Conservation (phyloP, 257 asterid genomes). For the Euphrasia confusa region DNA sequence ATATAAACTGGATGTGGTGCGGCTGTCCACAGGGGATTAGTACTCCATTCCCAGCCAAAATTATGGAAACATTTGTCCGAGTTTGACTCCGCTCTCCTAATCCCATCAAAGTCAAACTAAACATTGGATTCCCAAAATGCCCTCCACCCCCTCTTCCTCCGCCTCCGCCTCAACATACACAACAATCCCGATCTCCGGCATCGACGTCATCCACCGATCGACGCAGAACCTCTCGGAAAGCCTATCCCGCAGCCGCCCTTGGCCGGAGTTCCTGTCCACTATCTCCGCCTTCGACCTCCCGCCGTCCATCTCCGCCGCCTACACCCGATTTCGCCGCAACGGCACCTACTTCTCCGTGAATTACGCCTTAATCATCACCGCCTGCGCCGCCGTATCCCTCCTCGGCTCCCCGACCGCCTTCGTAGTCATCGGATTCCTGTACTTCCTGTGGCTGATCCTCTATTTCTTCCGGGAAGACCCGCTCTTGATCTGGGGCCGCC, state of each 20-base stretch:
- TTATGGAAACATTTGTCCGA: neutral
- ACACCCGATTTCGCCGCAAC: slow-evolving; percentile 49
- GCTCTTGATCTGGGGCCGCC: slow-evolving; percentile 47
- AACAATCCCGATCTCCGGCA: slow-evolving; percentile 62
- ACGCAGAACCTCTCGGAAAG: slow-evolving; percentile 52
- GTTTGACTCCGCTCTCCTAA: slow-evolving; percentile 22
- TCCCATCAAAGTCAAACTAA: slow-evolving; percentile 7
- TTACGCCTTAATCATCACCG: slow-evolving; percentile 45
- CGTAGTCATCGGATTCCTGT: slow-evolving; percentile 35
- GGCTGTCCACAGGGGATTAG: too few relatives aligned
- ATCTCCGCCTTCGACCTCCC: slow-evolving; percentile 47
- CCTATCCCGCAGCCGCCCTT: slow-evolving; percentile 63
- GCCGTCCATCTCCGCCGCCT: slow-evolving; percentile 46
- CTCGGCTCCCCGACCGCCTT: slow-evolving; percentile 51
- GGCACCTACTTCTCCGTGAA: slow-evolving; percentile 53
- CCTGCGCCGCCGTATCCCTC: slow-evolving; percentile 50
- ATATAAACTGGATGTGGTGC: too few relatives aligned
- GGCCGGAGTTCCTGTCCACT: slow-evolving; percentile 65
- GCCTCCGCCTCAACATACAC: slow-evolving; percentile 49
- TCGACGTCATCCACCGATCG: slow-evolving; percentile 57
- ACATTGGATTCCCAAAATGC: slow-evolving; percentile 36
- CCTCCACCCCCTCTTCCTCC: slow-evolving; percentile 27
- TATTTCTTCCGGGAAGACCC: slow-evolving; percentile 76
- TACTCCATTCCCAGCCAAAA: neutral
- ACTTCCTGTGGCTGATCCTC: slow-evolving; percentile 56